Base-by-base conservation (phyloP, 2,329 filamentous ascomycete genomes). In the Aspergillus texensis region DNA sequence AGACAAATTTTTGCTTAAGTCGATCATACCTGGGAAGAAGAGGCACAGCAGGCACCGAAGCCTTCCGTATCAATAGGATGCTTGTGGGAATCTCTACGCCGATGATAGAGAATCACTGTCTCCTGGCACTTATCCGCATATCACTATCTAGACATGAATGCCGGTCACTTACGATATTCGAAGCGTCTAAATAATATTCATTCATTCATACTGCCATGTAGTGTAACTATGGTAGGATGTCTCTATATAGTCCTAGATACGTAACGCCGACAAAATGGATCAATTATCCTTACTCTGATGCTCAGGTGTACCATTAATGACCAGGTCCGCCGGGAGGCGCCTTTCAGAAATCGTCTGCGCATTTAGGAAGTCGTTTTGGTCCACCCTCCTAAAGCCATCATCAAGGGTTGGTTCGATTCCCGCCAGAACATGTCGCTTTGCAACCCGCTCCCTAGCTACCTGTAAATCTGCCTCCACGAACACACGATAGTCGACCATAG, bases 161-260 rank as follows among this genome's bases (percentile, higher is more conserved):
- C 34, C 5, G 1, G 12, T 16, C 32, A 39, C 14, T 6, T 6
- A 19, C 1, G 14, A 39, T 39, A 14, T 39, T 16, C 5, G 34
- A 39, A 39, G 12, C 12, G 16, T 39, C 4, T 9, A n/a, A 9
- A n/a, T 6, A n/a, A n/a, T 2, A n/a, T n/a, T 9, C 6, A 41
- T 4, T 8, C 19, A n/a, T 10, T n/a, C 8, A 41, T 41, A 1
- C 6, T 8, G 8, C 8, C 2, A 19, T n/a, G 8, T n/a, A 10
- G 3, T 9, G n/a, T n/a, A 8, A 10, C 8, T 0, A 10, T 41
- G 8, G 3, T 9, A 1, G 4, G 1, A 41, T 19, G 2, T 41
- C 6, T n/a, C 39, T 41, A 10, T 19, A 9, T 28, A 8, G 26
- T 8, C 26, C 26, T 28, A 0, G 3, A 19, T 41, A 1, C 39